Evolutionary conservation across 306 rosid species (phyloP), one percentile per base, ranked within the genome.

Genomic region (Dalbergia cultrata): DNA sequence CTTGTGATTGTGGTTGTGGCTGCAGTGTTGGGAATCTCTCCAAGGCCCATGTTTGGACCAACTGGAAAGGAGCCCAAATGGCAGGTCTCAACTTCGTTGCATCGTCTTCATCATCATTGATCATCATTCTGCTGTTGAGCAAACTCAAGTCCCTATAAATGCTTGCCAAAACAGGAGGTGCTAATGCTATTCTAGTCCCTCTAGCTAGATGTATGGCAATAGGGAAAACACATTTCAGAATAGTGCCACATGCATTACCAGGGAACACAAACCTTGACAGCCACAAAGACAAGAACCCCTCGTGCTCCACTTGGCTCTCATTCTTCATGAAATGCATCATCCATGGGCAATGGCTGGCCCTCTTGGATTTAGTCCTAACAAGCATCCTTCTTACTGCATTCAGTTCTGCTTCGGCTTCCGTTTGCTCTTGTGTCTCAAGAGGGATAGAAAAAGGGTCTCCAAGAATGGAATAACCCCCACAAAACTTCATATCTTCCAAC

Each of bases 151-250:
- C 89, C 57, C 79, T 82, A 64, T 83, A 90, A 11, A 92, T 54
- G 57, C 76, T 79, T 0, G 97, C 87, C 11, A 89, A 86, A 45
- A 92, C 70, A 1, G 84, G 85, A 16, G 95, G 90, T 4, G 90
- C 92, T 21, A 92, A 59, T n/a, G 95, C 90, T 19, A 90, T 6
- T 72, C 60, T 49, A 3, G 35, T 80, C n/a, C 97, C 95, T 69
- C 69, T 60, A 5, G 93, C 80, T 26, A 92, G 43, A 45, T 74
- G 69, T 12, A 87, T 81, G 0, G 91, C 92, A 75, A 90, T n/a
- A 14, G 86, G 76, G 3, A 90, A 77, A 50, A 26, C 31, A 26
- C 31, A 39, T 13, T 69, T 77, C 8, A 62, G 22, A 37, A 87
- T 67, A 5, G 41, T 0, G 0, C 26, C 6, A n/a, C 0, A 3